phyloP scores from a whole-genome alignment of 2,329 filamentous ascomycete genomes.

The Leptographium lundbergii region DNA sequence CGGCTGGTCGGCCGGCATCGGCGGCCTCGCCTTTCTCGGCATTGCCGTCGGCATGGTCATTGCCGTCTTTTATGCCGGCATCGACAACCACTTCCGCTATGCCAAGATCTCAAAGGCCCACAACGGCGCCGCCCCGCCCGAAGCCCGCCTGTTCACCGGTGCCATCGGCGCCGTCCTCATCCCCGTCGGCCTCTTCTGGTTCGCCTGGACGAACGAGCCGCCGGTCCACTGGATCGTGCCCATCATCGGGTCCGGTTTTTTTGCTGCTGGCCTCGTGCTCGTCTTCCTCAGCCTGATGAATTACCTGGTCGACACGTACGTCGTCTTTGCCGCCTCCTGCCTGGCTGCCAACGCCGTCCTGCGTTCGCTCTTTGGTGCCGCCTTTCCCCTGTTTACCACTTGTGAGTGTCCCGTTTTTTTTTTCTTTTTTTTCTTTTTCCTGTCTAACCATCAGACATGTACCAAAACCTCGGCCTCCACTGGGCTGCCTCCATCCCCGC shows the following conservation, averaged over 20 bases:
- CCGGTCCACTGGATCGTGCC: constrained; percentile 21
- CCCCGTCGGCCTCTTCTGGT: constrained; percentile 54
- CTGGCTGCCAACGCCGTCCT: constrained; percentile 61
- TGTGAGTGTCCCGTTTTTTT: constrained; percentile 10
- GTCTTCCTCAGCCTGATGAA: constrained; percentile 55
- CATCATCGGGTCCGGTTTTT: constrained; percentile 25
- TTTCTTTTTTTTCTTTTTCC: not conserved
- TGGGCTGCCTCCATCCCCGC: constrained; percentile 65
- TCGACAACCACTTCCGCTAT: constrained; percentile 42
- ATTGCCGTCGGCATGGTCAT: constrained; percentile 53
- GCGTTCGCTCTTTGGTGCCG: constrained; percentile 58
- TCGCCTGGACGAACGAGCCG: constrained; percentile 52
- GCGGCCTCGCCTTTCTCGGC: constrained; percentile 55
- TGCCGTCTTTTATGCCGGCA: constrained; percentile 42
- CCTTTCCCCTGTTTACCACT: constrained; percentile 60
- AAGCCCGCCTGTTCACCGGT: constrained; percentile 49
- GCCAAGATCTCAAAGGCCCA: constrained; percentile 26
- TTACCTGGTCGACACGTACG: constrained; percentile 59
- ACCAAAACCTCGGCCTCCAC: constrained; percentile 51
- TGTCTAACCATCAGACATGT: constrained; percentile 29
- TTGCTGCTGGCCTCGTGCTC: constrained; percentile 37
- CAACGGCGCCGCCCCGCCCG: constrained; percentile 47
- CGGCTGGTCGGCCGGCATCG: constrained; percentile 45
- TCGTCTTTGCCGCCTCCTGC: constrained; percentile 64
- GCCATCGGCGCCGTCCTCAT: constrained; percentile 50